Evolutionary conservation across 495 filamentous ascomycete species (phyloP), one percentile per base, ranked within the genome.

Genomic region (Trichoderma erinaceum): DNA sequence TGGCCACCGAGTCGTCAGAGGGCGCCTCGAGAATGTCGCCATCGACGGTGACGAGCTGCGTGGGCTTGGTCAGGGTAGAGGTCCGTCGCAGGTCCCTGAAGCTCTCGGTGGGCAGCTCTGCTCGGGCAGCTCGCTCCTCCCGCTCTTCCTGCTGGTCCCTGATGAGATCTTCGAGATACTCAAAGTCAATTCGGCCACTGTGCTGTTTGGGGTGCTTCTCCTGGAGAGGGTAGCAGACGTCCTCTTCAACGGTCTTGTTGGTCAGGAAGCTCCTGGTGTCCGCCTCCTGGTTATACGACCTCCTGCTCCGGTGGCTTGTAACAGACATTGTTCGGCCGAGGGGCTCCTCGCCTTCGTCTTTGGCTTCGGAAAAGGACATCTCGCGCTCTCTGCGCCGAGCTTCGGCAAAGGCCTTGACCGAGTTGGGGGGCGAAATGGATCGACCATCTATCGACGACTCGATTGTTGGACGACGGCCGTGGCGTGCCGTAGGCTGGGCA

Each of bases 321-420:
- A 86, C 84, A 13, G 93, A 96, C 18, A 86, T 77, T 0, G 91
- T 90, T 18, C 90, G 87, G n/a, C 65, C 44, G 12, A 66, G 16
- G 43, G 23, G 11, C 7, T 66, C 65, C 67, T 91, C 86, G 27
- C 93, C 80, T 44, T 87, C 81, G 52, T 88, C 86, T 64, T 73
- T 77, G 10, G 68, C 66, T 29, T 85, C 83, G 1, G 79, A 80
- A 66, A 80, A 72, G 18, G 86, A 87, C 13, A 85, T 72, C n/a
- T 82, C 82, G 21, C 82, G 79, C 68, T 87, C 84, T 15, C 85
- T 81, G 25, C 84, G 84, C 43, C 86, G 81, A 48, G 86, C 86
- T 70, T 95, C 92, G 4, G 94, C 96, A 76, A 99, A 99, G 18
- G 95, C 95, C 76, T 97, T 94, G 29, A 99, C 95, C 3, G 95